Evolutionary conservation across 148 eudicot species (phyloP).

Genomic region (Fagopyrum tataricum): DNA sequence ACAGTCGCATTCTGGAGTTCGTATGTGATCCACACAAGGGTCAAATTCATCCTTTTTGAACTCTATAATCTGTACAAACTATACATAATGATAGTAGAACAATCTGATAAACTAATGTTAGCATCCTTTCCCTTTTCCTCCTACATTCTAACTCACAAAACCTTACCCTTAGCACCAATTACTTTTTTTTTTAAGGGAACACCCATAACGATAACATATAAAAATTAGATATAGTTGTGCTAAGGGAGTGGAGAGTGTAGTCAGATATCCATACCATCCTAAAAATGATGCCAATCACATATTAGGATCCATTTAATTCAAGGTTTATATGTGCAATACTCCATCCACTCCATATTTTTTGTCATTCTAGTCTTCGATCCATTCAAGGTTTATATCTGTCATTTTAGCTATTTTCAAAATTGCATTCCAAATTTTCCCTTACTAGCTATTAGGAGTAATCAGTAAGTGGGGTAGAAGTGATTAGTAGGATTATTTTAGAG

Average conservation of each 20-base stretch:
- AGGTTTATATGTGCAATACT: not conserved
- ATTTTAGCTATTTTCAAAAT: not conserved
- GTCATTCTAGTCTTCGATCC: not conserved
- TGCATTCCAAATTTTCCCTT: not conserved
- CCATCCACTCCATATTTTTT: not conserved
- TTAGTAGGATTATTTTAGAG: not conserved
- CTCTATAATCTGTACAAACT: not conserved
- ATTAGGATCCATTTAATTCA: not conserved
- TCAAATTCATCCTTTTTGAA: not conserved
- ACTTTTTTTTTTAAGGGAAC: too few species aligned
- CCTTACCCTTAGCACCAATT: not conserved
- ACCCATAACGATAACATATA: not conserved
- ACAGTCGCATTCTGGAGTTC: not conserved
- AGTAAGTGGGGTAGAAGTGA: not conserved
- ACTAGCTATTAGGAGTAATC: not conserved
- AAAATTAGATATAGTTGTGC: not conserved
- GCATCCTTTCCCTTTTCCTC: not conserved
- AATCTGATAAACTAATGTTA: not conserved
- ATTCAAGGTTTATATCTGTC: not conserved
- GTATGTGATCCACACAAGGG: too few species aligned
- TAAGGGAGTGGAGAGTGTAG: not conserved
- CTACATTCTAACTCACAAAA: not conserved
- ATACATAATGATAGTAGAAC: not conserved
- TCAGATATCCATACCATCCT: not conserved
- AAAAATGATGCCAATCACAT: not conserved